Percentiles rank a stretch among this genome's conserved stretches.
Evolutionary conservation across 2,329 filamentous ascomycete genomes (phyloP).

Genomic region (Botrytis medusae): DNA sequence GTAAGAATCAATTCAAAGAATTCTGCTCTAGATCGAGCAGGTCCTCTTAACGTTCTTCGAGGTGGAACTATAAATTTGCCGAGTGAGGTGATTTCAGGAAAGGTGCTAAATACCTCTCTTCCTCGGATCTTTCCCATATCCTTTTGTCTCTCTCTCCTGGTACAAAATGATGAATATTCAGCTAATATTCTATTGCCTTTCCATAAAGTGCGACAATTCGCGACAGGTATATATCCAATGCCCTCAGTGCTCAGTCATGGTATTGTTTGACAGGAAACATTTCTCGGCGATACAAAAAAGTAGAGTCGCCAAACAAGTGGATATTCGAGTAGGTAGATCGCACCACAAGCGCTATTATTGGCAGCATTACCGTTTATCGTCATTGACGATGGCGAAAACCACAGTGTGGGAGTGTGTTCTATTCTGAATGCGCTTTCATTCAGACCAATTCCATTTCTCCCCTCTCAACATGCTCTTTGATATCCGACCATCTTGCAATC

Average conservation of each 20-base stretch:
- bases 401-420: not conserved
- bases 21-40: not conserved
- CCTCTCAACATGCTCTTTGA: slow-evolving; percentile 28
- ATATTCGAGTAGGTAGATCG: not conserved
- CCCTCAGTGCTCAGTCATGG: not conserved
- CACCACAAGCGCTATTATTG: not conserved
- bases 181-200: not conserved
- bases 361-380: not conserved
- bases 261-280: not conserved
- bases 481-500: slow-evolving; percentile 43
- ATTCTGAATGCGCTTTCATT: slow-evolving; percentile 26
- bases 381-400: too few species aligned
- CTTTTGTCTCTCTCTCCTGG: not conserved
- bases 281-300: not conserved
- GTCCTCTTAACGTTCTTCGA: not conserved
- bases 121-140: not conserved
- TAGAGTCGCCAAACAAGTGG: not conserved
- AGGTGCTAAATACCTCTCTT: not conserved
- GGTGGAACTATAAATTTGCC: not conserved
- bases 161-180: not conserved
- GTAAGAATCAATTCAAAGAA: not conserved
- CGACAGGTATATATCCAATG: too few species aligned
- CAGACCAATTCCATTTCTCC: slow-evolving; percentile 26
- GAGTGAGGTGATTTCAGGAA: not conserved
- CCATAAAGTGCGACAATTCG: too few species aligned